phyloP scores from a whole-genome alignment of 2,329 filamentous ascomycete species.

The Alternaria brassicae region DNA sequence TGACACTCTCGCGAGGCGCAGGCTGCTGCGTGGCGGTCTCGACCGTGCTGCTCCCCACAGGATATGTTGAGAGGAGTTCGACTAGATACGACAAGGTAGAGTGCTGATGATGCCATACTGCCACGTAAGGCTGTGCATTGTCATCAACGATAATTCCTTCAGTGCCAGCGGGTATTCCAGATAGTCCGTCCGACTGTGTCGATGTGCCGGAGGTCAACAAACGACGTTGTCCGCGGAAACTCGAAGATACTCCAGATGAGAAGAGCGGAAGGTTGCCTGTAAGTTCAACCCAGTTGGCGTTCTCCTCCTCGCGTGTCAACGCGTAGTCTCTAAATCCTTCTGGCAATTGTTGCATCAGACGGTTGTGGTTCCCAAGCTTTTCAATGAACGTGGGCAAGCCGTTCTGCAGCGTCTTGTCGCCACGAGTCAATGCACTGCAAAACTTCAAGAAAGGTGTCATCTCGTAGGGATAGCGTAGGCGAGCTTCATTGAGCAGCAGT shows the following conservation, averaged over 20 bases:
- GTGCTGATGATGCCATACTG: slow-evolving; percentile 76
- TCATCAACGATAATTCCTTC: slow-evolving; percentile 78
- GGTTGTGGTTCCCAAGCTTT: slow-evolving; percentile 72
- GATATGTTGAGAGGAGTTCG: slow-evolving; percentile 73
- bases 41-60: slow-evolving; percentile 61
- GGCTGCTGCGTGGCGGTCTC: slow-evolving; percentile 55
- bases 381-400: slow-evolving; percentile 62
- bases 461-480: slow-evolving; percentile 85
- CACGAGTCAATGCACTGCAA: slow-evolving; percentile 68
- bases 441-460: slow-evolving; percentile 78
- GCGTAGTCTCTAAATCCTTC: slow-evolving; percentile 75
- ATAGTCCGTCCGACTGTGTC: slow-evolving; percentile 49
- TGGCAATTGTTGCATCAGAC: slow-evolving; percentile 80
- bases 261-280: slow-evolving; percentile 70
- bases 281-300: slow-evolving; percentile 78
- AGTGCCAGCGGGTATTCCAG: slow-evolving; percentile 71
- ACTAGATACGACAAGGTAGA: slow-evolving; percentile 82
- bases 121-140: slow-evolving; percentile 71
- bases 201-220: slow-evolving; percentile 26
- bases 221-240: slow-evolving; percentile 33
- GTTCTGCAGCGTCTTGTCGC: slow-evolving; percentile 54
- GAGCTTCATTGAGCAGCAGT: slow-evolving; percentile 69
- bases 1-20: slow-evolving; percentile 66
- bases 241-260: slow-evolving; percentile 24
- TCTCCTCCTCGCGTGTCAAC: slow-evolving; percentile 83